Base-by-base conservation (phyloP, 257 asterid species). In the Jacaranda mimosifolia region DNA sequence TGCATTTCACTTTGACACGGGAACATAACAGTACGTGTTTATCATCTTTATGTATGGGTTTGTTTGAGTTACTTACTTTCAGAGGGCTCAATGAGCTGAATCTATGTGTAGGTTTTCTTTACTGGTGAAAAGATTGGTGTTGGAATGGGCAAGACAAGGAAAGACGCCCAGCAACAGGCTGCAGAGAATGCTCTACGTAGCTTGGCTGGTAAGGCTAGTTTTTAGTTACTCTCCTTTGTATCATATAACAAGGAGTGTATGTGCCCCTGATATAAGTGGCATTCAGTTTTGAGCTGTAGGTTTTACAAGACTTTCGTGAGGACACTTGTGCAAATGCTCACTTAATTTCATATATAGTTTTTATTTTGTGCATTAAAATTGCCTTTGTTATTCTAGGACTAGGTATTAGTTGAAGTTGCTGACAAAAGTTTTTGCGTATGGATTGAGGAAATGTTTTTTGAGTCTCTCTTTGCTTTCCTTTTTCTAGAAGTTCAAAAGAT, bases 141-240 rank as follows among this genome's bases (percentile, higher is more conserved):
- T 58, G 99, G 99, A 62, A 88, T 86, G 93, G 99, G 99, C 46
- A 95, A 85, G 83, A 91, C 97, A 14, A 88, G 96, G 84, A 93
- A 89, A 86, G 98, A 95, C 85, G 99, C 99, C 18, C 98, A 93
- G 85, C 98, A 90, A 83, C 97, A 90, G 76, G 99, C 98, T 80
- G 97, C 97, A 43, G 99, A 89, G 79, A 91, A 90, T 83, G 99
- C 99, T 43, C 97, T 95, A 55, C 97, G 79, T 77, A 86, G 84
- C 87, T 87, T 95, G 91, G 97, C 99, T 76, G 97, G 99, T 93
- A 87, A 82, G 79, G 3, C 26, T 74, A 7, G 0, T 52, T 72
- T 56, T 40, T 56, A 35, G 63, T 70, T 60, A 6, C 53, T 67
- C 65, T 35, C 45, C 48, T 42, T 42, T 32, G 12, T 55, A 48